Conservation (phyloP, 306 rosid species). For the Vicia villosa region DNA sequence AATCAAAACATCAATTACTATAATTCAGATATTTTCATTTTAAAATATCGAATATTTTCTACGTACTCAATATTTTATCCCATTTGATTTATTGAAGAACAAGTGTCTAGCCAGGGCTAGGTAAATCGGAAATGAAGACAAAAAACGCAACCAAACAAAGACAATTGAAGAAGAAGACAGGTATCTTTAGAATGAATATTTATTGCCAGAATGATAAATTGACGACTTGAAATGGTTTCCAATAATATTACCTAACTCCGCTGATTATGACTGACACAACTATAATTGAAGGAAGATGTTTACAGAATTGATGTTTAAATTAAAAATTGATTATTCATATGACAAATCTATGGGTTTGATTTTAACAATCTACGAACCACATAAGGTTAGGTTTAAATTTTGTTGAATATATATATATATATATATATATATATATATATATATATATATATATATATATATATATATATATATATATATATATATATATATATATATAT, state of each 20-base stretch:
- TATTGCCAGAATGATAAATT: no score
- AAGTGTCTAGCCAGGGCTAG: neutral
- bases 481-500: no score
- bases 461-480: no score
- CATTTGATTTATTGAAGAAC: neutral
- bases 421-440: no score
- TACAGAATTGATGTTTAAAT: neutral
- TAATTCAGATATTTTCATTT: no score
- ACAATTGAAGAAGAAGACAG: slow-evolving; percentile 12
- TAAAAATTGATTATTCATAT: slow-evolving; percentile 15
- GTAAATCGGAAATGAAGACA: slow-evolving; percentile 24
- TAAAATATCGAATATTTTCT: no score
- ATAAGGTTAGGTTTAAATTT: neutral
- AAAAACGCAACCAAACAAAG: slow-evolving; percentile 20
- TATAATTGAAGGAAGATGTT: slow-evolving; percentile 1
- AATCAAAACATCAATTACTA: no score
- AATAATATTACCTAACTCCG: slow-evolving; percentile 46
- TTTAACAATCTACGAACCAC: neutral
- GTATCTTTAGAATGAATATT: neutral
- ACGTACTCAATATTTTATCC: neutral
- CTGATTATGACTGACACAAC: slow-evolving; percentile 15
- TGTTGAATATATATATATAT: neutral
- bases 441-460: no score
- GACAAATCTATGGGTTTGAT: slow-evolving; percentile 8
- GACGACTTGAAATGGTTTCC: slow-evolving; percentile 24